Conservation (phyloP, 2,329 filamentous ascomycete genomes). For the Ploettnerulaceae sp. region DNA sequence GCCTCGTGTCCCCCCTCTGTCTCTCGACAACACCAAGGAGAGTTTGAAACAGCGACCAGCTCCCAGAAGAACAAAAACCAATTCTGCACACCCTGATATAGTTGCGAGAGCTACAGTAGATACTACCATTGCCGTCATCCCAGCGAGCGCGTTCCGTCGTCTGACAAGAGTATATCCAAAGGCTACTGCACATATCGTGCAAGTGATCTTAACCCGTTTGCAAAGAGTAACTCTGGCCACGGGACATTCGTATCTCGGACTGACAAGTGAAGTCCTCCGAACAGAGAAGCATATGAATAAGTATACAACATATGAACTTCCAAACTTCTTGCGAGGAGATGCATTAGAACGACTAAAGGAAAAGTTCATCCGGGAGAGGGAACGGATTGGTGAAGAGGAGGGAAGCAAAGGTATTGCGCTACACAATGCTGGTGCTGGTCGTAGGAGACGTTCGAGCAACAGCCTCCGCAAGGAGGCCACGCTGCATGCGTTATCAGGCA, state of each 20-base stretch:
- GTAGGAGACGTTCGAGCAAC: constrained; percentile 67
- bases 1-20: constrained; percentile 68
- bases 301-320: constrained; percentile 85
- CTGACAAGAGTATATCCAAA: constrained; percentile 93
- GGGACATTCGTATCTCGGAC: constrained; percentile 86
- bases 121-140: constrained; percentile 97
- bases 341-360: constrained; percentile 82
- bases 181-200: constrained; percentile 93
- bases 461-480: constrained; percentile 75
- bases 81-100: constrained; percentile 92
- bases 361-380: constrained; percentile 82
- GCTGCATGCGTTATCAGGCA: constrained; percentile 51
- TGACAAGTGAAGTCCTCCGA: constrained; percentile 85
- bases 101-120: constrained; percentile 94
- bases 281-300: constrained; percentile 93
- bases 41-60: constrained; percentile 29
- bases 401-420: constrained; percentile 89
- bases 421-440: constrained; percentile 68
- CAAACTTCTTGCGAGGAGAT: constrained; percentile 81
- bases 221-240: constrained; percentile 93
- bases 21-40: constrained; percentile 49
- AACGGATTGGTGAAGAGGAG: constrained; percentile 76
- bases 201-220: constrained; percentile 91
- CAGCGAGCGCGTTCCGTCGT: constrained; percentile 88
- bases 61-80: constrained; percentile 46